A percentile compares a stretch with the other conserved stretches of the same genome.
Conservation (phyloP, 1,284 basidiomycete species). For the Cryptococcus sp. region DNA sequence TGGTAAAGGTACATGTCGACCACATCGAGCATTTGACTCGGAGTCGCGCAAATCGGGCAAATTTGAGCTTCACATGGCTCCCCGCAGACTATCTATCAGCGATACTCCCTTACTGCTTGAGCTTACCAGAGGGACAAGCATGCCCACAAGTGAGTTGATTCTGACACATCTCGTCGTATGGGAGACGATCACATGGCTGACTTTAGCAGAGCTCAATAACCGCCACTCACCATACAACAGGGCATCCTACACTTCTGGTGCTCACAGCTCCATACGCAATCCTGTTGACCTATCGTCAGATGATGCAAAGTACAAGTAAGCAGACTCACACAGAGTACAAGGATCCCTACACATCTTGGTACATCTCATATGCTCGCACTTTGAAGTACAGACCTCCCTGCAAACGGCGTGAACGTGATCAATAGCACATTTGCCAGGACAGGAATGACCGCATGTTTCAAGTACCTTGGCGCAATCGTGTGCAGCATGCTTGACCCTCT, state of each 20-base stretch:
- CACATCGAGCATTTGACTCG: slow-evolving; percentile 27
- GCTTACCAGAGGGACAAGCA: slow-evolving; percentile 56
- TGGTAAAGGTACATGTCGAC: slow-evolving; percentile 41
- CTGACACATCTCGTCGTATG: slow-evolving; percentile 60
- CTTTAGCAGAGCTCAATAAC: not conserved
- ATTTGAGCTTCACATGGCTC: slow-evolving; percentile 60
- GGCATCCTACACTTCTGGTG: slow-evolving; percentile 60
- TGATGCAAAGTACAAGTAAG: not conserved
- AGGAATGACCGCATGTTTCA: not conserved
- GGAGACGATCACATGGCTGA: slow-evolving; percentile 63
- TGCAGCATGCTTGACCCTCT: not conserved
- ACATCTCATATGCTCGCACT: not conserved
- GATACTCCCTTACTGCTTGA: not conserved
- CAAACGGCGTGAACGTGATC: not conserved
- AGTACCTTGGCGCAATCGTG: not conserved
- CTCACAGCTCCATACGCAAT: slow-evolving; percentile 53
- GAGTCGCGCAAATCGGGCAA: slow-evolving; percentile 55
- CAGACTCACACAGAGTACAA: slow-evolving; percentile 1
- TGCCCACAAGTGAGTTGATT: slow-evolving; percentile 58
- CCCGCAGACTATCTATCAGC: slow-evolving; percentile 54
- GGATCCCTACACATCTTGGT: not conserved
- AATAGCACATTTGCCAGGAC: not conserved
- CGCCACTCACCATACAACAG: slow-evolving; percentile 60
- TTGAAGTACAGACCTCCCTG: not conserved
- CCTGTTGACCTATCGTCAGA: slow-evolving; percentile 32